Percentiles rank a stretch among this genome's conserved stretches.
phyloP scores from a whole-genome alignment of 108 stramenopile species.

The Epithemia pelagica region DNA sequence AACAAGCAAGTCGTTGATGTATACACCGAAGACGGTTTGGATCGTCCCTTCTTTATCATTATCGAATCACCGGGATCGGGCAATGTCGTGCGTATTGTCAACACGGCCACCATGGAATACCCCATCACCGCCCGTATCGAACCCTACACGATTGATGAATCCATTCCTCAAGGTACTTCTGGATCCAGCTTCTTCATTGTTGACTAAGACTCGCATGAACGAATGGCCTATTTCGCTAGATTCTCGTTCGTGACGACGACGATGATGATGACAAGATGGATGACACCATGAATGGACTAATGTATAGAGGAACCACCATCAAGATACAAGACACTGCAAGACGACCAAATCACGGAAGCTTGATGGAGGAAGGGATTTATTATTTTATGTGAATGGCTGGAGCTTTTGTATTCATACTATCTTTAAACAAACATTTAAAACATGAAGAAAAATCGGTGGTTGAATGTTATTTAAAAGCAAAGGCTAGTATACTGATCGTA shows the following conservation, averaged over 20 bases:
- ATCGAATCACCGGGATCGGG: conserved; percentile 78
- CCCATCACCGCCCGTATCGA: conserved; percentile 65
- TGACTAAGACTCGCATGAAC: neutral
- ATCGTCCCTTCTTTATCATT: conserved; percentile 73
- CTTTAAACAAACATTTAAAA: neutral
- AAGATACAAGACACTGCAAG: neutral
- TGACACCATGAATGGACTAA: no score
- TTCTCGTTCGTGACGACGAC: no score
- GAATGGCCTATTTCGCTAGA: no score
- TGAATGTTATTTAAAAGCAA: no score
- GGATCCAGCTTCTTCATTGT: conserved; percentile 3
- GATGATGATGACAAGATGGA: no score
- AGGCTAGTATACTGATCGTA: no score
- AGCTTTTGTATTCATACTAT: neutral
- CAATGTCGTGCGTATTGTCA: conserved; percentile 78
- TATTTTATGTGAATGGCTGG: no score
- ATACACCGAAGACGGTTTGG: conserved; percentile 79
- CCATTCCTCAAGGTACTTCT: neutral
- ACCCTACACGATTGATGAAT: conserved; percentile 28
- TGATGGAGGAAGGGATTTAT: neutral
- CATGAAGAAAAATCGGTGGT: neutral
- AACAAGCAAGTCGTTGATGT: conserved; percentile 84
- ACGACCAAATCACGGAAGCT: neutral
- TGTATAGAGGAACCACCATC: neutral
- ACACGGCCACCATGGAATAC: conserved; percentile 82